Base-by-base conservation (phyloP, 768 basidiomycete genomes). In the Antrodiella citrinella region DNA sequence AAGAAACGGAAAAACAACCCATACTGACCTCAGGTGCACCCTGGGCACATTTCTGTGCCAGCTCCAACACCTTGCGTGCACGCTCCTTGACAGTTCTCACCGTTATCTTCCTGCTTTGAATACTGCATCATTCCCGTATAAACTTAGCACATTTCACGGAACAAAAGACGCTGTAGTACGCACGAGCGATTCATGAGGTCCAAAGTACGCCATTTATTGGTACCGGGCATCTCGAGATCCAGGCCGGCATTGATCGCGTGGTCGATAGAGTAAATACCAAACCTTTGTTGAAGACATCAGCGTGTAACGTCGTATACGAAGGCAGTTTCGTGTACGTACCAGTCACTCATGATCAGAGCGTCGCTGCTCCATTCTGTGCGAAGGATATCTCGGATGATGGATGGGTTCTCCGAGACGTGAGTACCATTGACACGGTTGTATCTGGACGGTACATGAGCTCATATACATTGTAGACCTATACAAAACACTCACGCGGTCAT, bases 331-430 rank as follows among this genome's bases (percentile, higher is more conserved):
- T n/a, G n/a, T 18, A 50, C 62, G 20, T 63, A 86, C 88, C 89
- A 92, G 62, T 91, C 89, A 51, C 84, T 86, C 86, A 91, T 90
- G 51, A 86, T 70, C 68, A 80, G 65, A 2, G 84, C 83, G n/a
- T 82, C 69, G 56, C 76, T 86, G 38, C 77, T 74, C 87, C 88
- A 90, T 59, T 90, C 88, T 13, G 75, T 74, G 9, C 86, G 72
- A 1, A 89, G 70, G 44, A 88, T 73, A 15, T 82, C 73, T 18
- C 70, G 69, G 13, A 91, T 62, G 21, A 91, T 65, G 50, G 70
- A 63, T 3, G 66, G 67, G 59, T 82, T 81, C 66, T 91, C 87
- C 1, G 81, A 81, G 13, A 71, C 77, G 55, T 89, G 86, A 0
- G 69, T 75, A 2, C 89, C 89, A 54, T 91, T 90, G 40, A 91